Evolutionary conservation across 805 yeast genomes (phyloP).

Genomic region (Wickerhamiella siamensis): DNA sequence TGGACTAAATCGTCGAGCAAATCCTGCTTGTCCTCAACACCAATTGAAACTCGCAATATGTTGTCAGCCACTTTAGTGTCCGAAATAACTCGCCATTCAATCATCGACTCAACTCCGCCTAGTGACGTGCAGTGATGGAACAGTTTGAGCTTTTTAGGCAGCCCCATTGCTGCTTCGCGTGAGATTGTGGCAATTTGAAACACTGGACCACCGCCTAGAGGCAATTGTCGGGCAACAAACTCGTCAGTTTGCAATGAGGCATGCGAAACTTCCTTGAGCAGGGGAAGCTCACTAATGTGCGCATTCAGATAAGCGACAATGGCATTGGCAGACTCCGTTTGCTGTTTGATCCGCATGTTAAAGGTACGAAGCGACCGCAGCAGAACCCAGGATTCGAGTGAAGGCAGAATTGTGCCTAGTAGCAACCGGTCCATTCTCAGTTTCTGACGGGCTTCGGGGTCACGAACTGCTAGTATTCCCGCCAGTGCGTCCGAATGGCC

Average conservation of each 20-base stretch:
- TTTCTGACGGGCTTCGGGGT: constrained; percentile 43
- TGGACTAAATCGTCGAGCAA: constrained; percentile 55
- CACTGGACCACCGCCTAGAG: constrained; percentile 51
- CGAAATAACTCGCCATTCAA: constrained; percentile 79
- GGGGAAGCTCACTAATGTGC: constrained; percentile 35
- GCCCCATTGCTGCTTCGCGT: constrained; percentile 38
- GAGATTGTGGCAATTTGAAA: constrained; percentile 46
- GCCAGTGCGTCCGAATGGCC: constrained; percentile 91
- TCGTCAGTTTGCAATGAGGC: constrained; percentile 63
- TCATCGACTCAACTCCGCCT: constrained; percentile 82
- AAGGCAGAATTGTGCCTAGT: constrained; percentile 68
- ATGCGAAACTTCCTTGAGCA: constrained; percentile 43
- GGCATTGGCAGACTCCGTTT: constrained; percentile 45
- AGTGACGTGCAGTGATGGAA: constrained; percentile 87
- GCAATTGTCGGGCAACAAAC: constrained; percentile 51
- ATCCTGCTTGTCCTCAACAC: constrained; percentile 65
- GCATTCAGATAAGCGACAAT: constrained; percentile 46
- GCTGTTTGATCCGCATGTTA: constrained; percentile 55
- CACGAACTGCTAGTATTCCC: constrained; percentile 59
- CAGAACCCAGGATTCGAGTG: constrained; percentile 59
- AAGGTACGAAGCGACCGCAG: constrained; percentile 70
- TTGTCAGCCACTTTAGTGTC: constrained; percentile 43
- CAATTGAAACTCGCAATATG: constrained; percentile 62
- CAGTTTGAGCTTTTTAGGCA: constrained; percentile 12
- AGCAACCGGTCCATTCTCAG: constrained; percentile 50